phyloP scores from a whole-genome alignment of 2,329 filamentous ascomycete genomes.

The Aspergillus clavatus region DNA sequence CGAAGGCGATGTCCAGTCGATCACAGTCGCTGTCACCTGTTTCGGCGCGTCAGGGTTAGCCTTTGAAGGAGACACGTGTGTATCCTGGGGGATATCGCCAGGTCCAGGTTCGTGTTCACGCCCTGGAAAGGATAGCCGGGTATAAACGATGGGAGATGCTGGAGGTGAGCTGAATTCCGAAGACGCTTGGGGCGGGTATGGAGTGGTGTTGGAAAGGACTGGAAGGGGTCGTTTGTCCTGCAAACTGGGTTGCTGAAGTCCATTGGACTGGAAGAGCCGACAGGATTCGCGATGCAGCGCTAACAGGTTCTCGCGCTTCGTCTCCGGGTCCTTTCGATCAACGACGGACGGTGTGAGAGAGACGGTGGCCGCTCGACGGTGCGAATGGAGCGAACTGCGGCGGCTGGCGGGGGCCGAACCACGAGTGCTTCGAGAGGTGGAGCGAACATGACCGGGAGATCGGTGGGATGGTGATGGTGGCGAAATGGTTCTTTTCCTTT shows the following conservation, averaged over 20 bases:
- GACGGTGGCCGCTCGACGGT: constrained; percentile 23
- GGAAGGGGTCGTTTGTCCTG: constrained; percentile 5
- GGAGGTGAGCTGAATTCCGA: constrained; percentile 15
- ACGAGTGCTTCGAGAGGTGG: constrained; percentile 32
- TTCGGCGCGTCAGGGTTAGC: constrained; percentile 4
- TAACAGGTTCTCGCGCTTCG: constrained; percentile 33
- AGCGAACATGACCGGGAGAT: constrained; percentile 24
- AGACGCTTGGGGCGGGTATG: constrained; percentile 5
- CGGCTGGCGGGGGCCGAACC: constrained; percentile 26
- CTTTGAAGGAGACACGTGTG: background rate
- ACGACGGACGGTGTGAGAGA: constrained; percentile 24
- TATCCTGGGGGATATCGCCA: background rate
- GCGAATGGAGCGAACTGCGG: constrained; percentile 27
- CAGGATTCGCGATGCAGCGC: constrained; percentile 39
- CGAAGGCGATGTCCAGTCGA: constrained; percentile 45
- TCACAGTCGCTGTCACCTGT: constrained; percentile 36
- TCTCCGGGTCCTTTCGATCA: constrained; percentile 15
- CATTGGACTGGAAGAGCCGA: constrained; percentile 34
- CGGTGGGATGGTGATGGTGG: constrained; percentile 29
- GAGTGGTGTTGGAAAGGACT: constrained; percentile 1
- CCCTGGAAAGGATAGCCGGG: constrained; percentile 7
- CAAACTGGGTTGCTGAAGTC: background rate
- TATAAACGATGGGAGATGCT: constrained; percentile 9
- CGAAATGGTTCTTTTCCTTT: constrained; percentile 23
- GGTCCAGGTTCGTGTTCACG: constrained; percentile 1